These are phyloP conservation scores for Metschnikowia kofuensis DNA, from an alignment of 805 yeast species.

Conservation along the genomic window DNA sequence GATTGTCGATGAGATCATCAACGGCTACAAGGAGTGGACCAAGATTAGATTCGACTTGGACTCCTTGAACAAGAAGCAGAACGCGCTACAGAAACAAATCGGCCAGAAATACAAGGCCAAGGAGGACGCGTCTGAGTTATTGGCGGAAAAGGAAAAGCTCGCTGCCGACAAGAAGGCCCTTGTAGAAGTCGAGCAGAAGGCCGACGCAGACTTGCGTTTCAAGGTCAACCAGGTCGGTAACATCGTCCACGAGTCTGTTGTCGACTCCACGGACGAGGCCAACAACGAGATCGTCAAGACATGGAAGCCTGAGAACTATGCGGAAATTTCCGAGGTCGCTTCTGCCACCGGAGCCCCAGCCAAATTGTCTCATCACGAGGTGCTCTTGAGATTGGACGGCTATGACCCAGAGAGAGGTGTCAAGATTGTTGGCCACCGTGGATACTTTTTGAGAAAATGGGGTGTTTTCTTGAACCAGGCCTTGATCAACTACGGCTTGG, in stretches of 20 bases:
- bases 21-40: slow-evolving; percentile 90
- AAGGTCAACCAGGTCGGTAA: slow-evolving; percentile 93
- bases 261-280: slow-evolving; percentile 82
- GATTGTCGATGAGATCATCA: slow-evolving; percentile 91
- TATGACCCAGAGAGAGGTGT: slow-evolving; percentile 99
- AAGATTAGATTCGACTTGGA: slow-evolving; percentile 79
- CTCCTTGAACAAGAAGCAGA: slow-evolving; percentile 81
- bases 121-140: slow-evolving; percentile 85
- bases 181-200: slow-evolving; percentile 67
- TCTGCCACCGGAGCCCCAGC: slow-evolving; percentile 78
- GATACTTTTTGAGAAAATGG: slow-evolving; percentile 88
- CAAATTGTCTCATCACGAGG: slow-evolving; percentile 89
- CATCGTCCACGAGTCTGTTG: slow-evolving; percentile 89
- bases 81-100: slow-evolving; percentile 88
- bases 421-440: slow-evolving; percentile 96
- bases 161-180: slow-evolving; percentile 67
- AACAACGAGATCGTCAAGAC: slow-evolving; percentile 83
- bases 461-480: slow-evolving; percentile 99
- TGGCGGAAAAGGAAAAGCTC: slow-evolving; percentile 76
- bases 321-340: slow-evolving; percentile 60
- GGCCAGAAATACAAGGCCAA: slow-evolving; percentile 91
- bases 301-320: slow-evolving; percentile 79
- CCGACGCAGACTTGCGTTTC: slow-evolving; percentile 67
- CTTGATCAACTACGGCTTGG: slow-evolving; percentile 90
- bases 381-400: slow-evolving; percentile 90